Percentiles rank a stretch among this genome's conserved stretches.
Conservation (phyloP, 768 basidiomycete species). For the Chlorophyllum brunneum region DNA sequence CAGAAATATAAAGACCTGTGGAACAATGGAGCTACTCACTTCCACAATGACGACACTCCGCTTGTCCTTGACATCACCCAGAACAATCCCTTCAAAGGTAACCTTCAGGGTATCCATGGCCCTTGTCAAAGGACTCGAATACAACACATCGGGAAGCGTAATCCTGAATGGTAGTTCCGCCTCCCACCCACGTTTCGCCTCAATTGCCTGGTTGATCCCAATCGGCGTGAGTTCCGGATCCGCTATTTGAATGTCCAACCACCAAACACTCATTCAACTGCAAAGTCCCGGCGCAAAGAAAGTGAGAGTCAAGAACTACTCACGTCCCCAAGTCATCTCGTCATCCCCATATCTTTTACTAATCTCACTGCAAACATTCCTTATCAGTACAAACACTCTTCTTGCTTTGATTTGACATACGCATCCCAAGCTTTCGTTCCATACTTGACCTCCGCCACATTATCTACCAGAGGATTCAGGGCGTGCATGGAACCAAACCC, state of each 20-base stretch:
- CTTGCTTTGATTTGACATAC: conserved; percentile 30
- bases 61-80: conserved; percentile 19
- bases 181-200: conserved; percentile 43
- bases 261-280: not conserved
- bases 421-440: conserved; percentile 56
- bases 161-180: conserved; percentile 39
- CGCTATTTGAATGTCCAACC: conserved; percentile 30
- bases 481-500: not conserved
- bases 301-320: conserved; percentile 25
- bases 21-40: conserved; percentile 29
- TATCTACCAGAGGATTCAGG: conserved; percentile 41
- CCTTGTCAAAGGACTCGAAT: conserved; percentile 60
- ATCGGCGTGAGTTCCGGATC: conserved; percentile 61
- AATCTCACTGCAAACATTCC: conserved; percentile 45
- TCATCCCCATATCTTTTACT: conserved; percentile 61
- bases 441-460: conserved; percentile 59
- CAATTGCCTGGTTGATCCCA: conserved; percentile 54
- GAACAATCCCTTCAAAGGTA: conserved; percentile 39
- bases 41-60: conserved; percentile 46
- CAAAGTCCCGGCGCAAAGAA: not conserved
- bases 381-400: not conserved
- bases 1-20: not conserved
- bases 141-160: conserved; percentile 52
- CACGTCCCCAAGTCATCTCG: conserved; percentile 71
- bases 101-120: conserved; percentile 54